These are phyloP conservation scores for Oryza glumipatula DNA, from an alignment of 176 grass and related monocot genomes.

Conservation along the genomic window DNA sequence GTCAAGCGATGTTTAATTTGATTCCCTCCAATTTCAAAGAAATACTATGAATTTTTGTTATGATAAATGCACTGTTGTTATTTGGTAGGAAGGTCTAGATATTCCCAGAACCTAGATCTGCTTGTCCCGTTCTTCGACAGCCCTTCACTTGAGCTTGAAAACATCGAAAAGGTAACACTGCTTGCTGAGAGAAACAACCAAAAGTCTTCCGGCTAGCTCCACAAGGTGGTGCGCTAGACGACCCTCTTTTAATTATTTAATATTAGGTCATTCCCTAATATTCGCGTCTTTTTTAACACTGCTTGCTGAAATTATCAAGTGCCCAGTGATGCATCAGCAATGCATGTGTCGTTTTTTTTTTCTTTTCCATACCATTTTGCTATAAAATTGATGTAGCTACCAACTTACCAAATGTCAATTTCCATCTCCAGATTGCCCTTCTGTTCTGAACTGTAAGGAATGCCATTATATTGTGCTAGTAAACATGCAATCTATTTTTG, in stretches of 20 bases:
- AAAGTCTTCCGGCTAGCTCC: too few relatives aligned
- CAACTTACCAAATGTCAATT: neutral
- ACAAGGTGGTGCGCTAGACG: too few relatives aligned
- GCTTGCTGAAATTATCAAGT: neutral
- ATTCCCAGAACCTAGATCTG: conserved; percentile 75
- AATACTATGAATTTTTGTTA: too few relatives aligned
- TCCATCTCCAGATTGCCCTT: neutral
- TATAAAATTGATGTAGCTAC: neutral
- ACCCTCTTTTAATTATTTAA: too few relatives aligned
- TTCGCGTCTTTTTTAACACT: too few relatives aligned
- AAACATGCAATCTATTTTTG: too few relatives aligned
- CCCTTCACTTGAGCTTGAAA: conserved; percentile 73
- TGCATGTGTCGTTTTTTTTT: neutral
- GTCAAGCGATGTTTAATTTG: too few relatives aligned
- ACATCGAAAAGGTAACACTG: conserved; percentile 55
- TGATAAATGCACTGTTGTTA: neutral
- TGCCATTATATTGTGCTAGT: neutral
- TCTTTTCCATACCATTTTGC: neutral
- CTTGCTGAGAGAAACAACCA: too few relatives aligned
- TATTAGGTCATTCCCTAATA: too few relatives aligned
- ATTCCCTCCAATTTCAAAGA: too few relatives aligned
- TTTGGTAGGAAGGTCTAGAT: conserved; percentile 58
- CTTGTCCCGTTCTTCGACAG: conserved; percentile 82
- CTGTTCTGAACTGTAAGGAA: neutral
- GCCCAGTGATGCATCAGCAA: neutral